phyloP scores from a whole-genome alignment of 108 stramenopile genomes.

The Epipyxis sp. region DNA sequence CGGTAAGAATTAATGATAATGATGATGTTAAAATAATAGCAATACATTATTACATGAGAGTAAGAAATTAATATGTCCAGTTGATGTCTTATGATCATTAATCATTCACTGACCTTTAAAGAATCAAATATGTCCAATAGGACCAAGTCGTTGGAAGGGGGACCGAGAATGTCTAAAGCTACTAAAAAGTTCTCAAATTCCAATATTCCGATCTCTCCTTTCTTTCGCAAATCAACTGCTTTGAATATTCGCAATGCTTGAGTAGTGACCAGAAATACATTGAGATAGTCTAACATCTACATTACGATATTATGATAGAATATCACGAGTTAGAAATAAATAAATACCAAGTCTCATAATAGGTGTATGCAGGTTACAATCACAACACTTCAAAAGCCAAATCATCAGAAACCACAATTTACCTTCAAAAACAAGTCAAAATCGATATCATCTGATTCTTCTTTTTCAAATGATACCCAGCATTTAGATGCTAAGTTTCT shows the following conservation, averaged over 20 bases:
- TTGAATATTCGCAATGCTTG: slow-evolving; percentile 46
- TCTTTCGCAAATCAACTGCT: slow-evolving; percentile 33
- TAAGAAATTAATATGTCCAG: no score
- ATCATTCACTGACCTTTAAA: no score
- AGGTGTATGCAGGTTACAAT: no score
- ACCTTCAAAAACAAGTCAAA: no score
- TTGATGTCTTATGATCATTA: no score
- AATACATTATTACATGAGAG: no score
- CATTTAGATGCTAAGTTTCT: neutral
- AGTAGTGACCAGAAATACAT: slow-evolving; percentile 40
- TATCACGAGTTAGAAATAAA: no score
- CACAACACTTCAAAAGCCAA: slow-evolving; percentile 3
- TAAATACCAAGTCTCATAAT: no score
- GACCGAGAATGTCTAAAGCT: neutral
- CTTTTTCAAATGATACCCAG: neutral
- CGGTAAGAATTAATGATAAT: no score
- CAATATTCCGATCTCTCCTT: slow-evolving; percentile 38
- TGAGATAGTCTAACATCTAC: slow-evolving; percentile 42
- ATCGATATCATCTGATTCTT: neutral
- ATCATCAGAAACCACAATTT: no score
- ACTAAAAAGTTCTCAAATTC: slow-evolving; percentile 46
- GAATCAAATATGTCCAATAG: neutral
- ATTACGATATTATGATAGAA: slow-evolving; percentile 24
- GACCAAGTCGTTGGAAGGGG: neutral
- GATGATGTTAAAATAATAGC: no score